phyloP scores from a whole-genome alignment of 495 filamentous ascomycete genomes.

The Penicillium maclennaniae region DNA sequence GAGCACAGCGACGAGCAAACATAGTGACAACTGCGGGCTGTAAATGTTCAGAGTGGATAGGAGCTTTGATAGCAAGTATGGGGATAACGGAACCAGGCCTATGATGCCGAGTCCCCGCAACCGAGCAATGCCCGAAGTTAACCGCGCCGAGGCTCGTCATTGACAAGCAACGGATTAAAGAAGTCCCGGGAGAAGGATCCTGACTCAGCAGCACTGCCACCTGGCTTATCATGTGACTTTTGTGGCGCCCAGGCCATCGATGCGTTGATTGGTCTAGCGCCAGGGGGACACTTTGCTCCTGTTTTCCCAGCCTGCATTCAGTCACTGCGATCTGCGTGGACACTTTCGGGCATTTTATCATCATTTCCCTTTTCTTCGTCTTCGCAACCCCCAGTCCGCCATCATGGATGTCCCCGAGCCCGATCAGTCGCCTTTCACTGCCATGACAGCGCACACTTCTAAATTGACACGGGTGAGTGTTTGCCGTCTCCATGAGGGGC shows the following conservation, averaged over 20 bases:
- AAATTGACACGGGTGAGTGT: conserved; percentile 61
- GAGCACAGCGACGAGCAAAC: conserved; percentile 55
- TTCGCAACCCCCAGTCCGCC: conserved; percentile 11
- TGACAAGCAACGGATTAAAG: conserved; percentile 22
- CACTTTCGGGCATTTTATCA: conserved; percentile 8
- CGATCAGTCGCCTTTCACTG: conserved; percentile 78
- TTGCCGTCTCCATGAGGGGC: conserved; percentile 29
- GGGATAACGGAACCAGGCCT: background rate
- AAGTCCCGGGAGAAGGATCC: too few relatives aligned
- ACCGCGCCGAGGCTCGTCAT: conserved; percentile 31
- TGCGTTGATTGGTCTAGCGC: conserved; percentile 21
- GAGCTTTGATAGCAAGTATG: background rate
- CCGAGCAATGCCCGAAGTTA: conserved; percentile 28
- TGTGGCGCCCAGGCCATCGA: conserved; percentile 8
- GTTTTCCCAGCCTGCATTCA: conserved; percentile 31
- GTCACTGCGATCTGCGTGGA: conserved; percentile 18
- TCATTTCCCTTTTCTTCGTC: conserved; percentile 12
- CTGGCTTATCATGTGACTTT: conserved; percentile 10
- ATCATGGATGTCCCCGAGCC: conserved; percentile 76
- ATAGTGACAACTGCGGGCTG: conserved; percentile 29
- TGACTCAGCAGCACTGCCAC: conserved; percentile 3
- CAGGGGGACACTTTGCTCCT: conserved; percentile 44
- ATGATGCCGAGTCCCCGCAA: conserved; percentile 29
- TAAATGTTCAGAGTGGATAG: background rate
- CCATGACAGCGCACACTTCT: conserved; percentile 80